phyloP scores from a whole-genome alignment of 106 monocot species.

The Dendrobium nobile region DNA sequence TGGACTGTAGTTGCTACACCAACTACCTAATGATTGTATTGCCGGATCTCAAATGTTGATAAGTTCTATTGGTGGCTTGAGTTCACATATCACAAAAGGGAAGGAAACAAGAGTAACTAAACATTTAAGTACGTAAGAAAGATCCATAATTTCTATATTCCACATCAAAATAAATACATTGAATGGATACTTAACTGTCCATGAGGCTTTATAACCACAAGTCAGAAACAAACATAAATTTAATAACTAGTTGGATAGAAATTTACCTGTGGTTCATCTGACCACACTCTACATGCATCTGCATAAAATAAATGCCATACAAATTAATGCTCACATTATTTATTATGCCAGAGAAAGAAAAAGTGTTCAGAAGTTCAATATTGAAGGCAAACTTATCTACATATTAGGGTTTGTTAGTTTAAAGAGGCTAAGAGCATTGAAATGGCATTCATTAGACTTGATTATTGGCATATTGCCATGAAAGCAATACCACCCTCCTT shows the following conservation, averaged over 20 bases:
- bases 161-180: not conserved
- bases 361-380: not conserved
- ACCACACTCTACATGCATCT: not conserved
- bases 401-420: not conserved
- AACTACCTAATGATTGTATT: not conserved
- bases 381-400: not conserved
- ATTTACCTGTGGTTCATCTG: conserved; percentile 1
- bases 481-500: not conserved
- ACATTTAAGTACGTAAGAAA: not conserved
- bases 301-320: not conserved
- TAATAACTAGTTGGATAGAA: not conserved
- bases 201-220: not conserved
- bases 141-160: not conserved
- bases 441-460: not conserved
- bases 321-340: not conserved
- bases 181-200: not conserved
- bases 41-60: not conserved
- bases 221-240: not conserved
- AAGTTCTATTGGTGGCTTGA: not conserved
- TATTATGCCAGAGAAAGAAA: not conserved
- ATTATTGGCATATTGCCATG: not conserved
- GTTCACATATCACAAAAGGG: not conserved
- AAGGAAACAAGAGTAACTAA: not conserved
- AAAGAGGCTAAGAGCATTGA: not conserved
- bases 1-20: not conserved